These are phyloP conservation scores for Lentinula novae-zelandiae DNA, from an alignment of 1,284 basidiomycete species.

Conservation along the genomic window DNA sequence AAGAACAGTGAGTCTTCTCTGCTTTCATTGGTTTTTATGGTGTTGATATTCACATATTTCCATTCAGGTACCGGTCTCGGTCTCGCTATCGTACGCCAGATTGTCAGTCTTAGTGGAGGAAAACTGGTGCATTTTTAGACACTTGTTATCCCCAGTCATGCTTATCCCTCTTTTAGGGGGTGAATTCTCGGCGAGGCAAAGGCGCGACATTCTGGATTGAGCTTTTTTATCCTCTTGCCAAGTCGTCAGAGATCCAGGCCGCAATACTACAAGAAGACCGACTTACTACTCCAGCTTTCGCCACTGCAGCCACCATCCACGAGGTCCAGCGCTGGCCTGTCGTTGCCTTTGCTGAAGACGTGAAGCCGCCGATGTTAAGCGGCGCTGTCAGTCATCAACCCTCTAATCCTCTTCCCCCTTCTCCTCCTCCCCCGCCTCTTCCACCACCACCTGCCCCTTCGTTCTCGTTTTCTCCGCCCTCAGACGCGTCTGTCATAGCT, in stretches of 20 bases:
- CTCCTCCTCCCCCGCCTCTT: background rate
- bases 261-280: slow-evolving; percentile 12
- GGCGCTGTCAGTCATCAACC: background rate
- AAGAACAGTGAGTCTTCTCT: slow-evolving; percentile 34
- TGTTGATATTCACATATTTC: background rate
- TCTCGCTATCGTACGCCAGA: slow-evolving; percentile 47
- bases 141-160: background rate
- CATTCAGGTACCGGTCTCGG: slow-evolving; percentile 34
- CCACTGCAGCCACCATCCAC: background rate
- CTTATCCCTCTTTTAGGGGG: slow-evolving; percentile 21
- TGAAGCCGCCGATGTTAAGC: slow-evolving; percentile 5
- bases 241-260: slow-evolving; percentile 15
- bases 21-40: background rate
- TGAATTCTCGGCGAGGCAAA: slow-evolving; percentile 26
- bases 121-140: slow-evolving; percentile 27
- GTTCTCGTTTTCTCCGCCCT: background rate
- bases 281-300: background rate
- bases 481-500: background rate
- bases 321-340: background rate
- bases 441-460: background rate
- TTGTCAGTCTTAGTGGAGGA: slow-evolving; percentile 45
- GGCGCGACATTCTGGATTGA: slow-evolving; percentile 45
- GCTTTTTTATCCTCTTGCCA: slow-evolving; percentile 27
- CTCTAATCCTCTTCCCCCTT: background rate
- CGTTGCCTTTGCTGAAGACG: slow-evolving; percentile 11